Base-by-base conservation (phyloP, 2,329 filamentous ascomycete genomes). In the Pseudogymnoascus destructans region DNA sequence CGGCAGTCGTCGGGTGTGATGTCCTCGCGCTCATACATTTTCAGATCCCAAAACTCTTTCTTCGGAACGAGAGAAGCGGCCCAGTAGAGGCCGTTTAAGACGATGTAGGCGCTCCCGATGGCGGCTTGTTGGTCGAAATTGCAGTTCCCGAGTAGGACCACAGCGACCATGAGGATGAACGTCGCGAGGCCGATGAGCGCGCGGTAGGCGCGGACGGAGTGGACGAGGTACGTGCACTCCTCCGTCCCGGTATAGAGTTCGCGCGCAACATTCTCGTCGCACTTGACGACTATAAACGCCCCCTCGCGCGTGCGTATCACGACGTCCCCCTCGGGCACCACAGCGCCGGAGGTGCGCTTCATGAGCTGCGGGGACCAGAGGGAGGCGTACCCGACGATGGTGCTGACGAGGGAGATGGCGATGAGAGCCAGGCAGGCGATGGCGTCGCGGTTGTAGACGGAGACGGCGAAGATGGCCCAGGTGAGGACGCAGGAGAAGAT, bases 201-300 rank as follows among this genome's bases (percentile, higher is more conserved):
- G 17, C 77, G 75, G 66, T 82, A 81, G 1, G 64, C 63, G n/a
- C 65, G 70, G 56, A 2, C 60, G 25, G 69, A 72, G 3, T 69
- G 68, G 40, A 82, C 74, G 21, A 74, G 71, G 63, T 84, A 84
- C 25, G 75, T 66, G 67, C 81, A 84, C 64, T 79, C 76, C 63
- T 84, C 80, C 0, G 78, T 82, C 13, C 79, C 79, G 0, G 74
- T 76, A 68, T 84, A 84, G 0, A 85, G 73, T 65, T 84, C 81
- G n/a, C 81, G 74, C 1, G 80, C 78, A 1, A 84, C 77, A 30
- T 81, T 76, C 66, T 84, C 80, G 4, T 75, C 74, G 64, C 81
- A 83, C 49, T 73, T 72, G 13, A 85, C 70, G 5, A 82, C 70
- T 1, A 85, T 66, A 62, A 84, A 82, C 1, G 78, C 80, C 1